A percentile compares a stretch with the other conserved stretches of the same genome.
Evolutionary conservation across 495 filamentous ascomycete species (phyloP).

Genomic region (Penicillium paradoxum): DNA sequence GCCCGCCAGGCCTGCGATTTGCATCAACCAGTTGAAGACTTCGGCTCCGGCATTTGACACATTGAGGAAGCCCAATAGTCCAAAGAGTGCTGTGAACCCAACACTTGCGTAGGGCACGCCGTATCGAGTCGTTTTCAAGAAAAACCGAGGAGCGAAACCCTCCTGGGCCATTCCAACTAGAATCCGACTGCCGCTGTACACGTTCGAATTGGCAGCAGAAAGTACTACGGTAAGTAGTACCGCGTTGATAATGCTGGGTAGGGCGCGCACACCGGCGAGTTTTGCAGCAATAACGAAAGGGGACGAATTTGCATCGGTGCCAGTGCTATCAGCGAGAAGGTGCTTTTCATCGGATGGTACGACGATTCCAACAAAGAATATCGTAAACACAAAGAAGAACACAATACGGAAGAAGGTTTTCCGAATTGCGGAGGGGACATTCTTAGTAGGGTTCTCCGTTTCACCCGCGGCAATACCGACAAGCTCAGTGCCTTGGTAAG

Average conservation of each 20-base stretch:
- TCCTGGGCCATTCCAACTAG: slow-evolving; percentile 55
- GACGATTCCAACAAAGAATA: slow-evolving; percentile 66
- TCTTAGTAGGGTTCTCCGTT: slow-evolving; percentile 60
- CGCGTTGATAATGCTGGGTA: slow-evolving; percentile 71
- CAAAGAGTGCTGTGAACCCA: slow-evolving; percentile 38
- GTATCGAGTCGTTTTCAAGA: slow-evolving; percentile 35
- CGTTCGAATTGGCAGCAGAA: slow-evolving; percentile 68
- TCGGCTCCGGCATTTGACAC: slow-evolving; percentile 28
- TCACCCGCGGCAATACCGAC: slow-evolving; percentile 66
- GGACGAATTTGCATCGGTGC: slow-evolving; percentile 51
- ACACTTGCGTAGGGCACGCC: slow-evolving; percentile 45
- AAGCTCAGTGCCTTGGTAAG: slow-evolving; percentile 61
- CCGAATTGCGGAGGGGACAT: slow-evolving; percentile 61
- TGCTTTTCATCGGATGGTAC: slow-evolving; percentile 45
- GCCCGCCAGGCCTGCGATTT: slow-evolving; percentile 55
- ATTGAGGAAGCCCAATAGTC: slow-evolving; percentile 42
- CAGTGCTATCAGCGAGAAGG: slow-evolving; percentile 31
- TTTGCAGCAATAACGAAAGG: slow-evolving; percentile 59
- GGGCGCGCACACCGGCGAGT: slow-evolving; percentile 54
- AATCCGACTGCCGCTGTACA: slow-evolving; percentile 65
- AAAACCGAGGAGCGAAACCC: slow-evolving; percentile 50
- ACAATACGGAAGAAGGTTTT: slow-evolving; percentile 68
- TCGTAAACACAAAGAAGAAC: slow-evolving; percentile 62
- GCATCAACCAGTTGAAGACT: slow-evolving; percentile 52
- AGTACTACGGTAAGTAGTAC: slow-evolving; percentile 62